phyloP scores from a whole-genome alignment of 495 filamentous ascomycete genomes.

The Podospora sp. region DNA sequence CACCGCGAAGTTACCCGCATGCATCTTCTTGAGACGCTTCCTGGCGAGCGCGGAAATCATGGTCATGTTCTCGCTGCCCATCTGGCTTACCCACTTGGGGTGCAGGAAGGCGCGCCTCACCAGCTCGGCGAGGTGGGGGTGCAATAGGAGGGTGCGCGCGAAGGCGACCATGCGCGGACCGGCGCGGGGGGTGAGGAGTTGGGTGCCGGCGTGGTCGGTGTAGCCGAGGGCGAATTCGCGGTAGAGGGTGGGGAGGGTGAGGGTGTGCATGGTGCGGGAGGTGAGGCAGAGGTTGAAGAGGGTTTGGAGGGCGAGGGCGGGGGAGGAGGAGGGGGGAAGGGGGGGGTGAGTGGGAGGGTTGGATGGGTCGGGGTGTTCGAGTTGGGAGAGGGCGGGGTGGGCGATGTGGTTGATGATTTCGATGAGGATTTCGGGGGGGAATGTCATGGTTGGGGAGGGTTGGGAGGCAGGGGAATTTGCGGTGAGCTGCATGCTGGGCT shows the following conservation, averaged over 20 bases:
- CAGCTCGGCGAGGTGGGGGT: not conserved
- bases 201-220: not conserved
- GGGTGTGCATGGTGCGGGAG: not conserved
- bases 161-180: not conserved
- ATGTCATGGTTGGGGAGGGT: no score
- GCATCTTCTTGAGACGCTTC: not conserved
- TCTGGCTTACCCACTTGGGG: not conserved
- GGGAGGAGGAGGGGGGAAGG: no score
- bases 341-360: no score
- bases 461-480: no score
- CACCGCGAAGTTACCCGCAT: not conserved
- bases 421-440: no score
- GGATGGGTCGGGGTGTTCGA: no score
- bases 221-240: conserved; percentile 7
- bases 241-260: conserved; percentile 10
- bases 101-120: conserved; percentile 8
- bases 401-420: no score
- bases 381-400: no score
- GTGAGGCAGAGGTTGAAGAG: conserved; percentile 4
- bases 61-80: not conserved
- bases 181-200: not conserved
- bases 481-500: no score
- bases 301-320: conserved; percentile 2
- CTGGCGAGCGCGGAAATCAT: not conserved
- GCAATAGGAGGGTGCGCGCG: not conserved